A percentile compares a stretch with the other conserved stretches of the same genome.
phyloP scores from a whole-genome alignment of 139 green algal genomes.

The Chlamydomonas sp. region DNA sequence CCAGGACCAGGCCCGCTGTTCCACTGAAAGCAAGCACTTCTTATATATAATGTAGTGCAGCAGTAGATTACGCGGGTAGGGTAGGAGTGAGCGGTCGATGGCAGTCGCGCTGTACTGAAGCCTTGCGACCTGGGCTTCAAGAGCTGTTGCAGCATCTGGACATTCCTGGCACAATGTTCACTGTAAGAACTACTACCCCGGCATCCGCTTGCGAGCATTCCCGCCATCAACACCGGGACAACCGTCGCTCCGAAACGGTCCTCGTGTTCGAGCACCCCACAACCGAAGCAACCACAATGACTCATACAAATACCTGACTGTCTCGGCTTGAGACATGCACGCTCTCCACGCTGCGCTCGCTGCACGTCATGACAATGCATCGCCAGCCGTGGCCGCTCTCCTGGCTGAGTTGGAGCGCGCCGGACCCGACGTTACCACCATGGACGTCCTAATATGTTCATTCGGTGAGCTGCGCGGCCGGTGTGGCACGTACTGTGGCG shows the following conservation, averaged over 20 bases:
- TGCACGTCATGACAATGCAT: background rate
- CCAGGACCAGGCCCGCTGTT: too few relatives aligned
- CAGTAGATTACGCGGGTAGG: too few relatives aligned
- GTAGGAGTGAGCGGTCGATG: too few relatives aligned
- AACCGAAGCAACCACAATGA: background rate
- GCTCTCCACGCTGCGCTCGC: background rate
- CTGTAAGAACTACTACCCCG: too few relatives aligned
- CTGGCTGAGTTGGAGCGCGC: background rate
- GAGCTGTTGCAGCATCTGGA: too few relatives aligned
- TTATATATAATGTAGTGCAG: too few relatives aligned
- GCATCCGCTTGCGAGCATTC: background rate
- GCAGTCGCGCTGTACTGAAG: too few relatives aligned
- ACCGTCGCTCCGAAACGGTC: background rate
- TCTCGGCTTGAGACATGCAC: background rate
- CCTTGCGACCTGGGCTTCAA: too few relatives aligned
- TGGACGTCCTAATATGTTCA: slow-evolving; percentile 30
- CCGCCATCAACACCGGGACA: background rate
- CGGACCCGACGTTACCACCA: background rate
- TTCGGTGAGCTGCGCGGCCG: slow-evolving; percentile 7
- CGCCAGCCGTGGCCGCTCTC: background rate
- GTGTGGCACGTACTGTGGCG: too few relatives aligned
- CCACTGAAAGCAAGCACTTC: too few relatives aligned
- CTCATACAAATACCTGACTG: background rate
- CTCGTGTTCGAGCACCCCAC: background rate
- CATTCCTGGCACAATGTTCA: too few relatives aligned